Conservation (phyloP, 208 protist species). For the Leishmania major region DNA sequence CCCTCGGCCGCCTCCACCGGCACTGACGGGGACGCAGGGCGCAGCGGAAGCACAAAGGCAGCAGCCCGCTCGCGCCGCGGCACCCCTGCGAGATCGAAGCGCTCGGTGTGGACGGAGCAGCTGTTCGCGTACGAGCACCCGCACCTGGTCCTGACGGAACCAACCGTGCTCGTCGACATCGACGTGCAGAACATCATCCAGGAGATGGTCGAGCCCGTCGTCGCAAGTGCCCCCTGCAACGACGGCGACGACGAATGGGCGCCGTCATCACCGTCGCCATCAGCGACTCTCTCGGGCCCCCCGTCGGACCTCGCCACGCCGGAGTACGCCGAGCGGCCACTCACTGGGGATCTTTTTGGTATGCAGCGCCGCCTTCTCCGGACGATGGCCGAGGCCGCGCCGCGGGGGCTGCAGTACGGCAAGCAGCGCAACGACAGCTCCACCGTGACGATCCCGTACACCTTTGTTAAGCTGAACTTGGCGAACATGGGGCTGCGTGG, state of each 20-base stretch:
- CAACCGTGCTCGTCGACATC: slow-evolving; percentile 25
- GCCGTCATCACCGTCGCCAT: background rate
- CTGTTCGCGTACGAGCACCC: slow-evolving; percentile 34
- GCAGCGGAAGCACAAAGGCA: background rate
- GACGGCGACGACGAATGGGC: background rate
- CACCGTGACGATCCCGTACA: slow-evolving; percentile 17
- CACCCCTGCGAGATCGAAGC: background rate
- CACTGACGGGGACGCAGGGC: background rate
- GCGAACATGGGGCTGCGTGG: slow-evolving; percentile 22
- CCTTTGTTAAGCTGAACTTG: slow-evolving; percentile 25
- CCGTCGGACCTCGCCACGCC: background rate
- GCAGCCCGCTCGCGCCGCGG: slow-evolving; percentile 1
- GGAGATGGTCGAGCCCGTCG: slow-evolving; percentile 3
- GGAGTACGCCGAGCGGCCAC: slow-evolving; percentile 13
- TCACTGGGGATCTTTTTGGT: slow-evolving; percentile 15
- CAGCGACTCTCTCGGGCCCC: background rate
- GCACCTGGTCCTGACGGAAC: slow-evolving; percentile 17
- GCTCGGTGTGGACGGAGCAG: slow-evolving; percentile 30
- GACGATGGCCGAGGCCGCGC: slow-evolving; percentile 19
- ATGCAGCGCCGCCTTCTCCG: slow-evolving; percentile 28
- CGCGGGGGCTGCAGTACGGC: slow-evolving; percentile 27
- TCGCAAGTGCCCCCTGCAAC: background rate
- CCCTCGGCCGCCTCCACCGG: background rate
- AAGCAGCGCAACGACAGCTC: slow-evolving; percentile 15
- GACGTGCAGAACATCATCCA: slow-evolving; percentile 21